Evolutionary conservation across 2,329 filamentous ascomycete genomes (phyloP).

Genomic region (Hymenoscyphus scutula): DNA sequence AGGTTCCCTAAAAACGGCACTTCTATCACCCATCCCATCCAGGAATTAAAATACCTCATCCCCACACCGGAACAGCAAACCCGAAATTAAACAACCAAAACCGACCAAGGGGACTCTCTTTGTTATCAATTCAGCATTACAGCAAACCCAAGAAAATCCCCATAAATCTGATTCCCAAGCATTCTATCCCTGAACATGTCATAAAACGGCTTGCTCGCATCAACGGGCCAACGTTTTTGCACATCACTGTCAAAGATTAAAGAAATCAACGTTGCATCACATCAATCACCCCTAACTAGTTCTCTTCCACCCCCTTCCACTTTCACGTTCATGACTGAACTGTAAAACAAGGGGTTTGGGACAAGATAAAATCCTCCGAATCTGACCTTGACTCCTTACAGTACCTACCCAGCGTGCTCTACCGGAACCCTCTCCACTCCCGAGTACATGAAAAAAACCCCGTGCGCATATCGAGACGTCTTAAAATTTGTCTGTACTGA

Average conservation of each 20-base stretch:
- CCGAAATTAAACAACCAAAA: background rate
- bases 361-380: background rate
- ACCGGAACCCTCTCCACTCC: background rate
- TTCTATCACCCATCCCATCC: background rate
- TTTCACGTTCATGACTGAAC: no score
- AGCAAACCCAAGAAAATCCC: background rate
- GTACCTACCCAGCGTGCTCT: no score
- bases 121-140: no score
- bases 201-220: background rate
- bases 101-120: background rate
- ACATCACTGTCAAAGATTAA: no score
- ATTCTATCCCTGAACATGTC: background rate
- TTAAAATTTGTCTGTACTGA: no score
- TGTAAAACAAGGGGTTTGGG: no score
- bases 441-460: background rate
- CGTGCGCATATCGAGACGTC: slow-evolving; percentile 10
- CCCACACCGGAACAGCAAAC: background rate
- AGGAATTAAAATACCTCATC: background rate
- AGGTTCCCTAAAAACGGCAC: background rate
- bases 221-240: background rate
- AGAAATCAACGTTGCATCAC: background rate
- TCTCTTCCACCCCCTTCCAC: no score
- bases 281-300: background rate
- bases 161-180: background rate
- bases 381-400: no score